Evolutionary conservation across 352 stramenopile genomes (phyloP), one percentile per base, ranked within the genome.

Genomic region (Globisporangium ultimum): DNA sequence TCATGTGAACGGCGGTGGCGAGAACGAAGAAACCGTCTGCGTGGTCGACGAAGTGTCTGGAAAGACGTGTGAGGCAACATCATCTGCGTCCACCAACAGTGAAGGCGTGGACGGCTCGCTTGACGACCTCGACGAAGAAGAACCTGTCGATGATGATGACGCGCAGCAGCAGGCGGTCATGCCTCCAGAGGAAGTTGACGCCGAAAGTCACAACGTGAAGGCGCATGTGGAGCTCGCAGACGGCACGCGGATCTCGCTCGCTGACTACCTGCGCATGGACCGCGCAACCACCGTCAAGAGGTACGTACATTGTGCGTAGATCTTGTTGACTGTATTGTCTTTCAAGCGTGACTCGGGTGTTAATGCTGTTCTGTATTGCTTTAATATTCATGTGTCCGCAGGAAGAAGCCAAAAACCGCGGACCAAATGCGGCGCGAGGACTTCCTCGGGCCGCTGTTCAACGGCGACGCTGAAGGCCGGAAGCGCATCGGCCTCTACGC

Each of bases 371-470:
- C 7, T 36, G 28, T 62, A 8, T 34, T 43, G 20, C 12, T 65
- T 18, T 60, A 1, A 15, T 38, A 32, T 18, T 1, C 49, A 11
- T 24, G 1, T 48, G 42, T 41, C 5, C 41, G 48, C 46, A 89
- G 72, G 36, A 85, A 74, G 47, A 50, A 51, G 0, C 22, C 64
- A 13, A 72, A 69, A 9, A 79, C 67, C 9, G 65, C 61, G 0
- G 72, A 86, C 36, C 62, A 92, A 55, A 88, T 74, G 76, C 72
- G 74, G 15, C 69, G 67, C 24, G 58, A 90, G 38, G 72, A 80
- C 61, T 88, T 93, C 45, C 58, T 90, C 3, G 78, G 73, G 0
- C 76, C 78, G n/a, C 55, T 92, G 1, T 87, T 89, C 46, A 87
- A 89, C 55, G 78, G 80, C 15, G 66, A 71, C 28, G 43, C 61